These are phyloP conservation scores for Tolypocladium cylindrosporum DNA, from an alignment of 2,329 filamentous ascomycete genomes.

Conservation along the genomic window DNA sequence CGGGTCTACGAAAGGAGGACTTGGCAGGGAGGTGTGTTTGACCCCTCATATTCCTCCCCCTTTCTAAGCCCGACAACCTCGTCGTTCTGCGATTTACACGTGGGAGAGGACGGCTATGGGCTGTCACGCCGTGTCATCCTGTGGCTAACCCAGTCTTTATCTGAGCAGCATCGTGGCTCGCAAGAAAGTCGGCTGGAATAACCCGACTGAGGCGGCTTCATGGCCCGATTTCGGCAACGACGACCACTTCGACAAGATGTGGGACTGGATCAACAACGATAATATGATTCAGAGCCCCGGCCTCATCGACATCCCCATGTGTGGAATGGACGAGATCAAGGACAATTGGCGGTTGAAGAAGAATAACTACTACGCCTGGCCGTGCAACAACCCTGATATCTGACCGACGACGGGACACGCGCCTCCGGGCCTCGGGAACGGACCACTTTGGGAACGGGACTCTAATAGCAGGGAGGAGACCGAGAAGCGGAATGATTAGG, in stretches of 20 bases:
- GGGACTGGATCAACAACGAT: not conserved
- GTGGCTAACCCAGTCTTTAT: not conserved
- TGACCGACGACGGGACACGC: not conserved
- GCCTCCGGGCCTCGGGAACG: too few species aligned
- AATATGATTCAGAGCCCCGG: not conserved
- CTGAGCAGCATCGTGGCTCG: not conserved
- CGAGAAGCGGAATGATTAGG: too few species aligned
- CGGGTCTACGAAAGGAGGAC: not conserved
- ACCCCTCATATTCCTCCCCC: not conserved
- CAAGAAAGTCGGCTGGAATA: not conserved
- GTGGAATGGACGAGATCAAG: not conserved
- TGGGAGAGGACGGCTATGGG: not conserved
- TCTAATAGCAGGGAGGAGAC: too few species aligned
- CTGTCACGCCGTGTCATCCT: not conserved
- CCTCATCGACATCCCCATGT: not conserved
- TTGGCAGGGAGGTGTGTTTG: not conserved
- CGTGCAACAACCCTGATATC: not conserved
- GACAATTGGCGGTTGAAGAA: not conserved
- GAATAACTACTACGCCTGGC: not conserved
- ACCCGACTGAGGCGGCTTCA: not conserved
- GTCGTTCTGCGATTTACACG: not conserved
- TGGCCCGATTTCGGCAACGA: not conserved
- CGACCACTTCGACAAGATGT: not conserved
- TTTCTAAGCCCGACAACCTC: too few species aligned
- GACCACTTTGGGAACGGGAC: too few species aligned